These are phyloP conservation scores for Casaregolazyma suthepensis DNA, from an alignment of 1,139 yeast genomes.

Conservation along the genomic window DNA sequence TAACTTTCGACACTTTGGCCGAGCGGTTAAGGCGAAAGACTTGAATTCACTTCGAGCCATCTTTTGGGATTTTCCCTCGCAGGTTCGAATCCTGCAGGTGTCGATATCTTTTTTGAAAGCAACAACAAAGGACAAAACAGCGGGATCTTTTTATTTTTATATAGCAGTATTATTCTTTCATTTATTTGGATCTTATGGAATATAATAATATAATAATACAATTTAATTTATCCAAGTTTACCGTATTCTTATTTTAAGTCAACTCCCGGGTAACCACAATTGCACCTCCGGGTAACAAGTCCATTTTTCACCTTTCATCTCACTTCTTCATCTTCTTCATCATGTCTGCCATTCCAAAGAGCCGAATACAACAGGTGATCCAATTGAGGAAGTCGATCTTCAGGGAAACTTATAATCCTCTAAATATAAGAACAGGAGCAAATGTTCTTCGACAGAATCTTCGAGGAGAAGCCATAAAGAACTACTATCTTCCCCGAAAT, in stretches of 20 bases:
- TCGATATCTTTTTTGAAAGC: constrained; percentile 18
- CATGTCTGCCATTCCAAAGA: constrained; percentile 23
- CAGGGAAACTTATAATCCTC: constrained; percentile 64
- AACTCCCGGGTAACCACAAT: not conserved
- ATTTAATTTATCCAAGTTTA: not conserved
- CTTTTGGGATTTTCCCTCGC: constrained; percentile 30
- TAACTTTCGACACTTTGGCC: constrained; percentile 13
- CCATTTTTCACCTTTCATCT: not conserved
- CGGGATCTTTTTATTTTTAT: not conserved
- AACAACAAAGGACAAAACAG: not conserved
- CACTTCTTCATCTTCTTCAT: not conserved
- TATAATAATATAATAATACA: not conserved
- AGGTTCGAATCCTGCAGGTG: constrained; percentile 32
- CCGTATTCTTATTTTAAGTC: not conserved
- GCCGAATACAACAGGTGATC: constrained; percentile 49
- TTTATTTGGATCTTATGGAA: not conserved
- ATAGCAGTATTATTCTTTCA: not conserved
- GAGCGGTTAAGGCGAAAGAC: constrained; percentile 22
- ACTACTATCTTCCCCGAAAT: constrained; percentile 67
- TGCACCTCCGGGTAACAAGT: not conserved
- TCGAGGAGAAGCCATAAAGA: constrained; percentile 65
- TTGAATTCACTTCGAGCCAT: constrained; percentile 21
- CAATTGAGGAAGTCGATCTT: constrained; percentile 57
- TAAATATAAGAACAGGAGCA: constrained; percentile 64
- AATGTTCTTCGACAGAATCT: constrained; percentile 67